Evolutionary conservation across 2,329 filamentous ascomycete species (phyloP).

Genomic region (Coleophoma eucalyptorum): DNA sequence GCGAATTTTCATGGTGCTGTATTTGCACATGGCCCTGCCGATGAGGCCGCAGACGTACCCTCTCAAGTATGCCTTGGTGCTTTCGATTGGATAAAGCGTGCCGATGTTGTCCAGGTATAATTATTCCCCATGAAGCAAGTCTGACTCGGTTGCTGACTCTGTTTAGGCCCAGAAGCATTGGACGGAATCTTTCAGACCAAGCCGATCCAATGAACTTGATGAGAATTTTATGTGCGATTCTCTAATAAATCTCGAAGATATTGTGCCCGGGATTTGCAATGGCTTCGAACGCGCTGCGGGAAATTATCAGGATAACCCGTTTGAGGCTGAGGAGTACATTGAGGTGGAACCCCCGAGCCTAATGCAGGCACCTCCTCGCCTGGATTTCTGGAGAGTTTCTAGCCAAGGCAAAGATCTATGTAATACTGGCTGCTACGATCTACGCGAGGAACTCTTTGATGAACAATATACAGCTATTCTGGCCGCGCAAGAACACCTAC

Average conservation of each 20-base stretch:
- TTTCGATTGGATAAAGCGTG: constrained; percentile 31
- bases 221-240: background rate
- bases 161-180: constrained; percentile 5
- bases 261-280: constrained; percentile 19
- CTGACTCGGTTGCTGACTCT: background rate
- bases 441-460: constrained; percentile 22
- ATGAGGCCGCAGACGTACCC: constrained; percentile 3
- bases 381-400: constrained; percentile 29
- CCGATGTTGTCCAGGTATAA: constrained; percentile 28
- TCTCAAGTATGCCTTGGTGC: constrained; percentile 20
- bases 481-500: constrained; percentile 27
- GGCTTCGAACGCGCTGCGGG: background rate
- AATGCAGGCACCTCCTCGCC: constrained; percentile 16
- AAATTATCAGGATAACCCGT: background rate
- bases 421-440: constrained; percentile 25
- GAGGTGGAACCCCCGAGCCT: constrained; percentile 19
- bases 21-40: constrained; percentile 26
- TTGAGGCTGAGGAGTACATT: background rate
- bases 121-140: constrained; percentile 2
- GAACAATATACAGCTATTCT: constrained; percentile 27
- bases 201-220: background rate
- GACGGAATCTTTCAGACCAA: background rate
- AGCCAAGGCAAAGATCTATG: constrained; percentile 24
- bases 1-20: constrained; percentile 32
- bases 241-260: constrained; percentile 12